Base-by-base conservation (phyloP, 768 basidiomycete genomes). In the Xanthoconium stramineum region DNA sequence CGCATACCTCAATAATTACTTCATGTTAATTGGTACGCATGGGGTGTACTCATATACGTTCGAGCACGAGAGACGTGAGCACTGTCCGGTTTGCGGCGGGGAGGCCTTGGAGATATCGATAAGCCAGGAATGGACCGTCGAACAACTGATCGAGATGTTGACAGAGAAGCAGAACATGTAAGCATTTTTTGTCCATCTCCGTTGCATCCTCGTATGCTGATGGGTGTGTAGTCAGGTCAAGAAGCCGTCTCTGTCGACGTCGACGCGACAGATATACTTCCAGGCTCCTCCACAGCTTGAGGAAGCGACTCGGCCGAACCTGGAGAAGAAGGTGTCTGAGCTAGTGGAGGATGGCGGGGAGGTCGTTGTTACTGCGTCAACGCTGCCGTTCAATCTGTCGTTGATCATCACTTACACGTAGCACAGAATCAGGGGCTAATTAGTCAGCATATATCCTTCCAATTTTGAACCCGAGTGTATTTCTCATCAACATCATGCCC, bases 71-170 rank as follows among this genome's bases (percentile, higher is more conserved):
- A 86, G 85, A 66, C 88, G 94, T 37, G 80, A 82, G 1, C 93
- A 98, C 66, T 99, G 97, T 70, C 97, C 97, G 4, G 97, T 98
- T 8, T 99, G 97, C 64, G 97, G 97, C 6, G 95, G 94, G 35
- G 91, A 96, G 69, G 77, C 89, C 0, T 74, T 94, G 42, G 87
- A 91, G 51, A 77, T 94, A 36, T 72, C 79, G 1, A 81, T 97
- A 56, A 83, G 78, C 54, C 77, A 78, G 30, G 88, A 89, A 5
- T 80, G 83, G 76, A 94, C 89, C 1, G 82, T 99, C 28, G 94
- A 97, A 64, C 78, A 83, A 49, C 74, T 99, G 51, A 92, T 98
- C 50, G 96, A 99, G 51, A 81, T 86, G 74, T 75, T 98, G 59
- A 78, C 84, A 3, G 94, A 94, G 73, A 86, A 81, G 60, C 92